These are phyloP conservation scores for Ustilago loliicola DNA, from an alignment of 1,284 basidiomycete genomes.

Conservation along the genomic window DNA sequence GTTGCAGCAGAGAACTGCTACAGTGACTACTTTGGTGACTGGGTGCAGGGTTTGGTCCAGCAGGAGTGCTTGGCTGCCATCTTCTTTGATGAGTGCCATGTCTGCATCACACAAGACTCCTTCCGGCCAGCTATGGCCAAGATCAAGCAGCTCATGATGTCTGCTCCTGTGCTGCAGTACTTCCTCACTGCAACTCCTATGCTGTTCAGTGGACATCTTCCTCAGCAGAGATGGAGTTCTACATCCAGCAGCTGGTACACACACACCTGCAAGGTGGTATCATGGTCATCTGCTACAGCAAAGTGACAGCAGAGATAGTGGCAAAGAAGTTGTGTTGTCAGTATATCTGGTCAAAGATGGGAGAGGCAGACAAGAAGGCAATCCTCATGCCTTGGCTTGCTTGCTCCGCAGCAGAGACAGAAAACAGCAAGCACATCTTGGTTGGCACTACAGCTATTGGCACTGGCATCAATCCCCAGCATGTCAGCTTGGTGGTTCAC, in stretches of 20 bases:
- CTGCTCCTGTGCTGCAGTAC: conserved; percentile 5
- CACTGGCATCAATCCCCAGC: conserved; percentile 5
- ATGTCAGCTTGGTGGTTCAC: conserved; percentile 4
- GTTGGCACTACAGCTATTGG: conserved; percentile 10
- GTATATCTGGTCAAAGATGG: too few relatives aligned
- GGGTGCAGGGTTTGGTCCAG: not conserved
- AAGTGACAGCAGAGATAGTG: too few relatives aligned
- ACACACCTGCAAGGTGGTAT: too few relatives aligned
- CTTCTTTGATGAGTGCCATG: conserved; percentile 20
- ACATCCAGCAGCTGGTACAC: not conserved
- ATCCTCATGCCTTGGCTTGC: not conserved
- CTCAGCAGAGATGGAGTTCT: conserved; percentile 1
- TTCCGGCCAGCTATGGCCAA: not conserved
- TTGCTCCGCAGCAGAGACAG: conserved; percentile 1
- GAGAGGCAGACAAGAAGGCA: too few relatives aligned
- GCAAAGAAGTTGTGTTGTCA: too few relatives aligned
- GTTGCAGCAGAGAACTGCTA: conserved; percentile 13
- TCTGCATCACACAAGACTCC: conserved; percentile 1
- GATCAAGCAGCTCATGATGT: not conserved
- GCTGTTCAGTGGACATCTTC: not conserved
- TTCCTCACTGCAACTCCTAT: conserved; percentile 10
- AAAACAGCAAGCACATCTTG: too few relatives aligned
- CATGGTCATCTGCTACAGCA: too few relatives aligned
- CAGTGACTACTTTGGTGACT: not conserved
- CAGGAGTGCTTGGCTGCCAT: conserved; percentile 5